A percentile compares a stretch with the other conserved stretches of the same genome.
Conservation (phyloP, 2,329 filamentous ascomycete genomes). For the Sordariomycetes sp. region DNA sequence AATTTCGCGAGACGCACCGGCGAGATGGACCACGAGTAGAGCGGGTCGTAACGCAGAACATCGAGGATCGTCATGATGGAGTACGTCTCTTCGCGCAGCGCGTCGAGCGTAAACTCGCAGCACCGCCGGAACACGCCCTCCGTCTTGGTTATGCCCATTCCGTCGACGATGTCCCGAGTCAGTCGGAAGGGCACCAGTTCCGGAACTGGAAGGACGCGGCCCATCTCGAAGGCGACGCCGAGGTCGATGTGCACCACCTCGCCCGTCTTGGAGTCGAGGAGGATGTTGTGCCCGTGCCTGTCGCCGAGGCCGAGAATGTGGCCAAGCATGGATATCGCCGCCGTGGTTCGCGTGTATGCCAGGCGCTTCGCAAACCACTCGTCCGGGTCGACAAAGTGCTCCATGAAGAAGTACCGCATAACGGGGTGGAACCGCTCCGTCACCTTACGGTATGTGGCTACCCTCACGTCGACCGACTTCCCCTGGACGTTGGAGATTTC, state of each 20-base stretch:
- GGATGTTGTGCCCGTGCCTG: slow-evolving; percentile 91
- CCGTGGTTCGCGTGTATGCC: slow-evolving; percentile 86
- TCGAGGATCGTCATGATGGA: slow-evolving; percentile 98
- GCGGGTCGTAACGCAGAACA: slow-evolving; percentile 91
- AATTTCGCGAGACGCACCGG: slow-evolving; percentile 51
- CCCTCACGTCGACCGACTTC: slow-evolving; percentile 54
- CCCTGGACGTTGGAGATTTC: slow-evolving; percentile 63
- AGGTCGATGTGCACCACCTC: slow-evolving; percentile 96
- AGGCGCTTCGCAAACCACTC: slow-evolving; percentile 88
- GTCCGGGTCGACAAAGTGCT: slow-evolving; percentile 84
- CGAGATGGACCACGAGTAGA: slow-evolving; percentile 92
- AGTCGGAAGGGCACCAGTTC: slow-evolving; percentile 93
- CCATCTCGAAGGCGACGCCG: slow-evolving; percentile 93
- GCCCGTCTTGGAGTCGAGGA: slow-evolving; percentile 77
- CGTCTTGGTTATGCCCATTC: slow-evolving; percentile 88
- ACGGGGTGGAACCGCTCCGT: slow-evolving; percentile 79
- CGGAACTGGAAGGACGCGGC: slow-evolving; percentile 85
- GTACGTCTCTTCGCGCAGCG: slow-evolving; percentile 86
- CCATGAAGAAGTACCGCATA: slow-evolving; percentile 94
- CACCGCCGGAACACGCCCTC: slow-evolving; percentile 96
- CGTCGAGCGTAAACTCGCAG: slow-evolving; percentile 94
- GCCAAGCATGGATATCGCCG: slow-evolving; percentile 88
- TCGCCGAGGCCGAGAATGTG: slow-evolving; percentile 89
- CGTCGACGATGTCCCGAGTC: slow-evolving; percentile 89
- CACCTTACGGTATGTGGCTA: slow-evolving; percentile 65